Evolutionary conservation across 1,139 yeast species (phyloP).

Genomic region (Candida glucosophila): DNA sequence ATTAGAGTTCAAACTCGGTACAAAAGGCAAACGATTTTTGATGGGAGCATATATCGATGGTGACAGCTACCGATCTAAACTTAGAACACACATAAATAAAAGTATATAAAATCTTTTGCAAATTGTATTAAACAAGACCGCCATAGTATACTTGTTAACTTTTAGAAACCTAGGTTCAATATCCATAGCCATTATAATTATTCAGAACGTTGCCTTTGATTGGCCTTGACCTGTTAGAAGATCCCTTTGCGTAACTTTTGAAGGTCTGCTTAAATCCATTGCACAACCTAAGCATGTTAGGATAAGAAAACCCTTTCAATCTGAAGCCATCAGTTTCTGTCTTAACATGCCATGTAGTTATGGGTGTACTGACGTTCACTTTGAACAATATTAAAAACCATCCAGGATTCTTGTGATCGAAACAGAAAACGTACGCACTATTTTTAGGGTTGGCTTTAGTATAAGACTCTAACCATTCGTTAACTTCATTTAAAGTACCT

Average conservation of each 20-base stretch:
- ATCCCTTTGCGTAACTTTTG: slow-evolving; percentile 29
- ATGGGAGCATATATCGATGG: slow-evolving; percentile 75
- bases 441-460: slow-evolving; percentile 87
- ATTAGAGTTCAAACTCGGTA: slow-evolving; percentile 42
- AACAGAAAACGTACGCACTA: slow-evolving; percentile 86
- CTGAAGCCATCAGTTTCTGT: slow-evolving; percentile 82
- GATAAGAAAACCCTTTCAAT: slow-evolving; percentile 71
- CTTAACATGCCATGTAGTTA: slow-evolving; percentile 84
- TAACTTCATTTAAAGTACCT: slow-evolving; percentile 74
- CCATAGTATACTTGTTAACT: no score
- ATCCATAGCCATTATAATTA: no score
- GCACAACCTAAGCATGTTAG: slow-evolving; percentile 79
- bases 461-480: slow-evolving; percentile 81
- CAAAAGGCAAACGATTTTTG: slow-evolving; percentile 60
- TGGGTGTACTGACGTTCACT: slow-evolving; percentile 58
- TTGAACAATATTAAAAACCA: slow-evolving; percentile 84
- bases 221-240: slow-evolving; percentile 13
- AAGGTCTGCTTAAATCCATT: slow-evolving; percentile 80
- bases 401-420: slow-evolving; percentile 87
- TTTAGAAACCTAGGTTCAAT: no score
- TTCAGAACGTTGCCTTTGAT: no score
- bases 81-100: no score
- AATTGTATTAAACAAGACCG: no score
- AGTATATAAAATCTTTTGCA: no score
- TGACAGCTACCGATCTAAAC: slow-evolving; percentile 61